These are phyloP conservation scores for Physcia stellaris DNA, from an alignment of 495 filamentous ascomycete species.

Conservation along the genomic window DNA sequence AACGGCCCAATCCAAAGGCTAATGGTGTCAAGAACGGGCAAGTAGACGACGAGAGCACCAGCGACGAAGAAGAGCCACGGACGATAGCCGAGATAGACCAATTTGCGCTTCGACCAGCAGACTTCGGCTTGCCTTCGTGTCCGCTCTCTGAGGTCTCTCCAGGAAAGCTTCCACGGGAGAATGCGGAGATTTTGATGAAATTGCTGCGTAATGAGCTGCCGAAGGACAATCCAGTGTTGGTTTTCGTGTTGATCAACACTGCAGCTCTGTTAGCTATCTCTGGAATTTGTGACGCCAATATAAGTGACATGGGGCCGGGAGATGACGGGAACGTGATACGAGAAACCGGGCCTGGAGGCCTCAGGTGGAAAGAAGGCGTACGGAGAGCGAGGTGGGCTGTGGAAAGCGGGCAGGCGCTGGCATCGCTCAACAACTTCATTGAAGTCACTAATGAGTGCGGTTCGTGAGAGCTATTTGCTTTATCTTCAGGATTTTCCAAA, in stretches of 20 bases:
- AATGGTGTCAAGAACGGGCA: constrained; percentile 15
- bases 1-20: constrained; percentile 34
- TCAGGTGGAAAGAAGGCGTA: constrained; percentile 87
- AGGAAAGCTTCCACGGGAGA: constrained; percentile 74
- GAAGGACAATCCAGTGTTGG: constrained; percentile 67
- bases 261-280: constrained; percentile 73
- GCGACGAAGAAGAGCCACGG: constrained; percentile 27
- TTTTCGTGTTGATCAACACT: constrained; percentile 90
- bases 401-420: constrained; percentile 65
- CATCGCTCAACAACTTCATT: constrained; percentile 56
- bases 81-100: constrained; percentile 46
- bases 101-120: constrained; percentile 60
- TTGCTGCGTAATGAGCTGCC: constrained; percentile 61
- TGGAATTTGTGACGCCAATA: constrained; percentile 74
- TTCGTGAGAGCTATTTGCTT: too few species aligned
- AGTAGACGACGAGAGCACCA: constrained; percentile 23
- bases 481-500: too few species aligned
- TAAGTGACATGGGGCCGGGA: constrained; percentile 60
- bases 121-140: constrained; percentile 74
- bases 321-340: constrained; percentile 59
- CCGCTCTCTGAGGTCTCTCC: constrained; percentile 63
- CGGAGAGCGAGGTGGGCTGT: constrained; percentile 72
- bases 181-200: constrained; percentile 64
- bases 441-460: constrained; percentile 41
- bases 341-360: constrained; percentile 69